Percentiles rank a stretch among this genome's conserved stretches.
Conservation (phyloP, 208 protist genomes). For the Trypanosoma brucei region DNA sequence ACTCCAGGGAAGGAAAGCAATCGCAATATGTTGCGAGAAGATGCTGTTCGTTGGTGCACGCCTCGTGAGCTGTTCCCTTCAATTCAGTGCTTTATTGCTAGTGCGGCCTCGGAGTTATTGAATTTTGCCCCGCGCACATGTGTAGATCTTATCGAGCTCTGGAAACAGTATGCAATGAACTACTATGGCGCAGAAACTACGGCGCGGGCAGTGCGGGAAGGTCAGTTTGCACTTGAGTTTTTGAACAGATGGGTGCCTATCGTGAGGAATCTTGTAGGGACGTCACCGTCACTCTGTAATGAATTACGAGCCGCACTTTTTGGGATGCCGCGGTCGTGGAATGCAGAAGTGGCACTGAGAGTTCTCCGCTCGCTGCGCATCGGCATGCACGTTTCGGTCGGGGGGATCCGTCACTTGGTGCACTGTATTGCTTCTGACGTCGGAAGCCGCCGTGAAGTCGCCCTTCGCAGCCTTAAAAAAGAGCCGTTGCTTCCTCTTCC, state of each 20-base stretch:
- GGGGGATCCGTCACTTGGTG: constrained; percentile 9
- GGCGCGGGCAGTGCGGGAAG: background rate
- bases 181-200: background rate
- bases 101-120: constrained; percentile 9
- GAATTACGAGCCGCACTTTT: background rate
- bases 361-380: constrained; percentile 6
- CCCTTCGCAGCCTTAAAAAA: constrained; percentile 7
- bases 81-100: background rate
- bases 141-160: constrained; percentile 9
- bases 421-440: constrained; percentile 2
- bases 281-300: background rate
- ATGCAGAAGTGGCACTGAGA: constrained; percentile 1
- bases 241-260: constrained; percentile 10
- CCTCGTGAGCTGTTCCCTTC: constrained; percentile 16
- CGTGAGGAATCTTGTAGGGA: constrained; percentile 2
- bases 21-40: background rate
- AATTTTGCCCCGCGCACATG: constrained; percentile 14
- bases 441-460: constrained; percentile 1
- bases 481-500: constrained; percentile 14
- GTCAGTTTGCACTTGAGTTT: constrained; percentile 1
- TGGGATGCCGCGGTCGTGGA: constrained; percentile 10
- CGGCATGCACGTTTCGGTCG: constrained; percentile 7
- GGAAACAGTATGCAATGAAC: background rate
- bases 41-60: background rate
- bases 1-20: background rate